These are phyloP conservation scores for Capillidium rhysosporum DNA, from an alignment of 371 early-diverging fungal species.

Conservation along the genomic window DNA sequence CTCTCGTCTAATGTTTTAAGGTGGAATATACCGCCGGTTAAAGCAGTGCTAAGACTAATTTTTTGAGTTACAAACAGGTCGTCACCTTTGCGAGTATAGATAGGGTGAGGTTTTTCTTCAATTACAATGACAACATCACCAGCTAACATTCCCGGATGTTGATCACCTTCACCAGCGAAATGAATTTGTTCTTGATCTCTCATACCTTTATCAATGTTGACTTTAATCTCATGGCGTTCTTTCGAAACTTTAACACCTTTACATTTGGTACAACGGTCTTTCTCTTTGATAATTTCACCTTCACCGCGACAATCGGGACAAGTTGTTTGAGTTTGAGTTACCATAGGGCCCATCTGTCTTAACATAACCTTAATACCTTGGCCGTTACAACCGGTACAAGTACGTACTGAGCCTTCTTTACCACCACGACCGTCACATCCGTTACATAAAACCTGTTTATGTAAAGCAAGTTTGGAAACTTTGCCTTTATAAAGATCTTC, in stretches of 20 bases:
- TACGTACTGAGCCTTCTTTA: constrained; percentile 42
- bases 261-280: constrained; percentile 75
- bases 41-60: constrained; percentile 74
- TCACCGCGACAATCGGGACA: constrained; percentile 46
- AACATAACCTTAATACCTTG: constrained; percentile 73
- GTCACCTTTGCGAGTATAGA: constrained; percentile 54
- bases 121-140: constrained; percentile 80
- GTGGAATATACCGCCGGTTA: constrained; percentile 77
- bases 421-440: constrained; percentile 60
- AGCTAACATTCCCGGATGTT: constrained; percentile 52
- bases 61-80: constrained; percentile 55
- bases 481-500: constrained; percentile 84
- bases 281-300: constrained; percentile 51
- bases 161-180: constrained; percentile 82
- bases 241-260: constrained; percentile 56
- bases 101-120: constrained; percentile 56
- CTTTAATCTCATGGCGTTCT: constrained; percentile 75
- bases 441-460: constrained; percentile 59
- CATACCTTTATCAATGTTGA: constrained; percentile 88
- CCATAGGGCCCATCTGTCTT: constrained; percentile 89
- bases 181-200: constrained; percentile 67
- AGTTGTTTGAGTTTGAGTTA: constrained; percentile 85
- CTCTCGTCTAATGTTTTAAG: constrained; percentile 81
- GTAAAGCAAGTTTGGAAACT: constrained; percentile 49
- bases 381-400: constrained; percentile 71